phyloP scores from a whole-genome alignment of 1,284 basidiomycete genomes.

The Cutaneotrichosporon sp. region DNA sequence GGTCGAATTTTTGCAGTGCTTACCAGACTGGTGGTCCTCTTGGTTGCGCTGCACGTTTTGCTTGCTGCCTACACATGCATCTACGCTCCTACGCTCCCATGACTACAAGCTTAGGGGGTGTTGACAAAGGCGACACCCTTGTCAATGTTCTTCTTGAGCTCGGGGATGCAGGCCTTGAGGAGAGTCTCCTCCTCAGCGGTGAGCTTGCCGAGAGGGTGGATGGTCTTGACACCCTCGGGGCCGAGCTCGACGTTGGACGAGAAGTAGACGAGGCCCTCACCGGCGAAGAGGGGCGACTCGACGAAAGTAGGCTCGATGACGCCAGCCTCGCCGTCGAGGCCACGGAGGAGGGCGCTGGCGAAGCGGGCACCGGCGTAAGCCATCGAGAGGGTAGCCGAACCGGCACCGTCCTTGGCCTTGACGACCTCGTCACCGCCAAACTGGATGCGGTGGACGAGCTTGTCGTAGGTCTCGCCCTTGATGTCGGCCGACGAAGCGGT shows the following conservation, averaged over 20 bases:
- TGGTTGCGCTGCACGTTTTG: too few relatives aligned
- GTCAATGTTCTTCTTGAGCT: conserved; percentile 95
- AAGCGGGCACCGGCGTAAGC: conserved; percentile 86
- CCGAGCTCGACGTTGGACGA: conserved; percentile 80
- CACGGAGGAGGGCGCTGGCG: conserved; percentile 72
- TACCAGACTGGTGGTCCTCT: too few relatives aligned
- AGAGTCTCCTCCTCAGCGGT: conserved; percentile 79
- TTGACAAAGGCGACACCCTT: conserved; percentile 81
- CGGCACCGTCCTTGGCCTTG: conserved; percentile 85
- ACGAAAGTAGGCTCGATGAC: conserved; percentile 83
- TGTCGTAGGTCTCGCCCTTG: conserved; percentile 60
- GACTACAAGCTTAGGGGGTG: background rate
- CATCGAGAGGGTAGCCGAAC: conserved; percentile 85
- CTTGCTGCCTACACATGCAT: conserved; percentile 1
- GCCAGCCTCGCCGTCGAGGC: conserved; percentile 83
- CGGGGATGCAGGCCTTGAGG: conserved; percentile 81
- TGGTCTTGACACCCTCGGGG: conserved; percentile 82
- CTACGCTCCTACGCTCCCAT: background rate
- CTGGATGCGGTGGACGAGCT: conserved; percentile 84
- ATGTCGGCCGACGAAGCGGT: conserved; percentile 62
- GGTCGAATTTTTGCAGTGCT: too few relatives aligned
- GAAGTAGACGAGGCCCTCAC: conserved; percentile 79
- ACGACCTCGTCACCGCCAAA: conserved; percentile 93
- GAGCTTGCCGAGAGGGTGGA: conserved; percentile 74
- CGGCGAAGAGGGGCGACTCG: conserved; percentile 71